Evolutionary conservation across 805 yeast genomes (phyloP).

Genomic region (Metschnikowia amazonensis): DNA sequence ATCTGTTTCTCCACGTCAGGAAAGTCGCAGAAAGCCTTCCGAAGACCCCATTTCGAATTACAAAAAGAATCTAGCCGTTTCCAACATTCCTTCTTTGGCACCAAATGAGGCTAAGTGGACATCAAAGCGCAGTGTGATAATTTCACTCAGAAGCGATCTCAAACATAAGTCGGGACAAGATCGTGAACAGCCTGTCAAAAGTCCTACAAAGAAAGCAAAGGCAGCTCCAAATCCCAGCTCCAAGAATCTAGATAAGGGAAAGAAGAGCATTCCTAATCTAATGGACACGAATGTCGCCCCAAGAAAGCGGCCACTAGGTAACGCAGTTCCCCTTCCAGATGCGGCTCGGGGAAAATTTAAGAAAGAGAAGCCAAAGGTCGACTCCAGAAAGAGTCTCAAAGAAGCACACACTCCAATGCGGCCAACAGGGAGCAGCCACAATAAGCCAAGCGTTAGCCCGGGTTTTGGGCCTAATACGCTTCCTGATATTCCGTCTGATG

Average conservation of each 20-base stretch:
- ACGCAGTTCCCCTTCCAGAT: constrained; percentile 37
- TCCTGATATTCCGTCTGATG: constrained; percentile 42
- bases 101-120: background rate
- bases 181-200: background rate
- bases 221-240: background rate
- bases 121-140: constrained; percentile 3
- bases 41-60: constrained; percentile 16
- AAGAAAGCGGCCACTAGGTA: constrained; percentile 20
- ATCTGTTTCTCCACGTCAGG: constrained; percentile 9
- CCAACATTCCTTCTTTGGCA: background rate
- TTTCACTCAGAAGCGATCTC: constrained; percentile 4
- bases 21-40: constrained; percentile 12
- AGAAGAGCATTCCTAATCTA: background rate
- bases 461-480: constrained; percentile 22
- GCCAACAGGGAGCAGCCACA: constrained; percentile 3
- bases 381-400: background rate
- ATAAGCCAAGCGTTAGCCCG: constrained; percentile 14
- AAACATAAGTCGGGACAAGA: constrained; percentile 4
- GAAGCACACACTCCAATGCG: constrained; percentile 4
- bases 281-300: constrained; percentile 9
- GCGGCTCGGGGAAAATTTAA: constrained; percentile 30
- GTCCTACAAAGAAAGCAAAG: constrained; percentile 2
- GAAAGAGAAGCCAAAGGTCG: constrained; percentile 7
- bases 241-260: background rate
- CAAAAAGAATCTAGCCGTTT: constrained; percentile 9